phyloP scores from a whole-genome alignment of 768 basidiomycete species.

The Gelatoporia subvermispora region DNA sequence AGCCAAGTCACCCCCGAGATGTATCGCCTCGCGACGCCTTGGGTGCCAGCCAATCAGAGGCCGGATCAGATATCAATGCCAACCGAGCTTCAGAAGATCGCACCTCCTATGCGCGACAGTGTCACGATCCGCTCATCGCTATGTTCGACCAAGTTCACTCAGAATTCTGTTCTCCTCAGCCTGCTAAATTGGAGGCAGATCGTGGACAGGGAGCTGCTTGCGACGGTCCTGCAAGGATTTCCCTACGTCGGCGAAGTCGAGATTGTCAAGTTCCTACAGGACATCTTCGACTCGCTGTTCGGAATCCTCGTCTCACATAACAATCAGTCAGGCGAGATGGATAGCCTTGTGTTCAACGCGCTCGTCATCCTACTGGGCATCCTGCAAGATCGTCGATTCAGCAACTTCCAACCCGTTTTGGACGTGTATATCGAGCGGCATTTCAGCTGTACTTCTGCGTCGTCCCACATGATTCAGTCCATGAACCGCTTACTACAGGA shows the following conservation, averaged over 20 bases:
- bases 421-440: conserved; percentile 92
- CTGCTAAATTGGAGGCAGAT: conserved; percentile 80
- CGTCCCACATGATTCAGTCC: conserved; percentile 80
- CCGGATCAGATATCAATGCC: conserved; percentile 55
- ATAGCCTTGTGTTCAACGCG: conserved; percentile 83
- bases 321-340: conserved; percentile 76
- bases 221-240: conserved; percentile 74
- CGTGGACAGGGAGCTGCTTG: conserved; percentile 56
- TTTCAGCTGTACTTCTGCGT: conserved; percentile 75
- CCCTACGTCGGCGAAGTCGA: conserved; percentile 93
- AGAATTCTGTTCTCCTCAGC: conserved; percentile 79
- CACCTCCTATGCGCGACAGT: conserved; percentile 71
- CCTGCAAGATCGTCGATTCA: conserved; percentile 90
- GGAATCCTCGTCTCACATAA: conserved; percentile 73
- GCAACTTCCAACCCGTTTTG: conserved; percentile 89
- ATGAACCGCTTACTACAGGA: conserved; percentile 79
- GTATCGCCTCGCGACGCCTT: conserved; percentile 71
- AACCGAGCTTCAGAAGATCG: conserved; percentile 56
- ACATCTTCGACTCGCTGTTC: conserved; percentile 92
- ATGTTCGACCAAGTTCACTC: conserved; percentile 89
- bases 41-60: conserved; percentile 49
- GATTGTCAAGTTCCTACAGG: conserved; percentile 86
- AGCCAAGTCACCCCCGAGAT: conserved; percentile 54
- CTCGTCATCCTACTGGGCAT: conserved; percentile 90
- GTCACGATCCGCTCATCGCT: conserved; percentile 82